Evolutionary conservation across 1,284 basidiomycete species (phyloP).

Genomic region (Papiliotrema terrestris): DNA sequence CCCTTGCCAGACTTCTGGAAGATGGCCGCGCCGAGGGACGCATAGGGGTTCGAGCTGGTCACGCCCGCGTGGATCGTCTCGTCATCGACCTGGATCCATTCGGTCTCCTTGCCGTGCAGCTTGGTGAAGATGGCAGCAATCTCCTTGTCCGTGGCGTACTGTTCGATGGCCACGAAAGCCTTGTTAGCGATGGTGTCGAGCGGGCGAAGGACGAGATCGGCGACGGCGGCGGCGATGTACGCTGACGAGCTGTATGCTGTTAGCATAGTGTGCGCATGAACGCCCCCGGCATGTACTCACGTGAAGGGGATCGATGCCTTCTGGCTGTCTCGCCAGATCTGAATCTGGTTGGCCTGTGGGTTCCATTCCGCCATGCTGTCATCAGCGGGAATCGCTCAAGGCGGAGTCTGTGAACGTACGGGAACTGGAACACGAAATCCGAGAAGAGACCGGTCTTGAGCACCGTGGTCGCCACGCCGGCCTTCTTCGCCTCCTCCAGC

Average conservation of each 20-base stretch:
- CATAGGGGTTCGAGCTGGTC: neutral
- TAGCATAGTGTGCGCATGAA: neutral
- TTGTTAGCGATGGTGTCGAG: neutral
- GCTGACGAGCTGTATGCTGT: neutral
- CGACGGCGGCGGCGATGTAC: neutral
- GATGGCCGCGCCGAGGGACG: neutral
- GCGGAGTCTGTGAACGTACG: neutral
- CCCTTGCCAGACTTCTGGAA: neutral
- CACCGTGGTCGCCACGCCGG: conserved; percentile 9
- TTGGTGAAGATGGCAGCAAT: neutral
- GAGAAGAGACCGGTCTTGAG: conserved; percentile 9
- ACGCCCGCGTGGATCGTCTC: neutral
- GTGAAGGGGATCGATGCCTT: neutral
- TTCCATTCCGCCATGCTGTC: neutral
- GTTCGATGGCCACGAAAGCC: neutral
- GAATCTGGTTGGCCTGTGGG: neutral
- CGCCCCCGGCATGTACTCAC: neutral
- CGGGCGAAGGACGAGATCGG: neutral
- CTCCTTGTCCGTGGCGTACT: neutral
- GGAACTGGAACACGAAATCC: neutral
- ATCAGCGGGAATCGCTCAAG: neutral
- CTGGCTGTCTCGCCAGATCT: neutral
- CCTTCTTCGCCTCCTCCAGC: conserved; percentile 5
- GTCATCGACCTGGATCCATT: neutral
- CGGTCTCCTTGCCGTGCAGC: neutral